phyloP scores from a whole-genome alignment of 2,329 filamentous ascomycete species.

The Aspergillus ustus region DNA sequence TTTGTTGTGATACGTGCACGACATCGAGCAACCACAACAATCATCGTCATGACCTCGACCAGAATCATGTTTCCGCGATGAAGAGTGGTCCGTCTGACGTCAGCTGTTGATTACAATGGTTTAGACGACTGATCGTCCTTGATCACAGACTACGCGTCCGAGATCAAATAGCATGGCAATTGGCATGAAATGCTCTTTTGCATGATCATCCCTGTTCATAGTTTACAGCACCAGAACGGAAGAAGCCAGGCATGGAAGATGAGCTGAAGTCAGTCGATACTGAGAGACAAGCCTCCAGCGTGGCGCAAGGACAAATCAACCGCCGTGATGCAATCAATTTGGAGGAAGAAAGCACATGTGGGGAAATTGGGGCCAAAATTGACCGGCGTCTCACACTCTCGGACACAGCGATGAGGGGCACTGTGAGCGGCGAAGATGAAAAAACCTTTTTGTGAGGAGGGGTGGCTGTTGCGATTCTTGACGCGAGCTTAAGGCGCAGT shows the following conservation, averaged over 20 bases:
- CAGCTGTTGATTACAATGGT: slow-evolving; percentile 2
- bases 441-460: slow-evolving; percentile 6
- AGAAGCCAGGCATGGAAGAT: background rate
- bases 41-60: background rate
- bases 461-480: slow-evolving; percentile 9
- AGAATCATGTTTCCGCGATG: slow-evolving; percentile 6
- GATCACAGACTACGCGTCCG: slow-evolving; percentile 18
- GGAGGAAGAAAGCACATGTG: slow-evolving; percentile 10
- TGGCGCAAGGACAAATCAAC: background rate
- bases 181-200: background rate
- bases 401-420: slow-evolving; percentile 21
- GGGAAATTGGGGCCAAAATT: slow-evolving; percentile 10
- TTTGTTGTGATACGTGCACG: slow-evolving; percentile 6
- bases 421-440: slow-evolving; percentile 11
- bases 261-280: background rate
- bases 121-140: background rate
- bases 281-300: background rate
- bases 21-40: slow-evolving; percentile 6
- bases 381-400: slow-evolving; percentile 20
- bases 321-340: background rate
- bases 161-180: slow-evolving; percentile 16
- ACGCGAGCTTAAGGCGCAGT: background rate
- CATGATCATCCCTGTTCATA: background rate
- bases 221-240: background rate
- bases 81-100: slow-evolving; percentile 11